Conservation (phyloP, 805 yeast genomes). For the Candida lessepsii region DNA sequence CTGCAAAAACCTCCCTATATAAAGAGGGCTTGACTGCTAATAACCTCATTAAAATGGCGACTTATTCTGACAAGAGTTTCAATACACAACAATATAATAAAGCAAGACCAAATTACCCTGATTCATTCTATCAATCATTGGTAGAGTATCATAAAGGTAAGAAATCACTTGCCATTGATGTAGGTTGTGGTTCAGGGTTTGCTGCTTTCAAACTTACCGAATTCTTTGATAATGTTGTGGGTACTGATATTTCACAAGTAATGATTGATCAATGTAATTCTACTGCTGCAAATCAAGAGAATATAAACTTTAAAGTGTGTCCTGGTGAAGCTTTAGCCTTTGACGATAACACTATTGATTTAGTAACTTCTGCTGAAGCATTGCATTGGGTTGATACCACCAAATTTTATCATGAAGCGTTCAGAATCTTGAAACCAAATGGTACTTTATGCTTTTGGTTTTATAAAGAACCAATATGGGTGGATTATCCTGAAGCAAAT, state of each 20-base stretch:
- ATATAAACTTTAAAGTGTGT: slow-evolving; percentile 30
- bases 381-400: slow-evolving; percentile 79
- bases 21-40: not conserved
- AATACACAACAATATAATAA: slow-evolving; percentile 32
- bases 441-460: slow-evolving; percentile 81
- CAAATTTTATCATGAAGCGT: slow-evolving; percentile 49
- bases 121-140: slow-evolving; percentile 32
- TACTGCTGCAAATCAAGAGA: slow-evolving; percentile 12
- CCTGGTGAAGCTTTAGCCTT: slow-evolving; percentile 29
- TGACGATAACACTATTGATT: slow-evolving; percentile 39
- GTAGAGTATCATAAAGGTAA: slow-evolving; percentile 11
- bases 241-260: slow-evolving; percentile 45
- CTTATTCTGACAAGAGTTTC: slow-evolving; percentile 32
- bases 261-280: slow-evolving; percentile 40
- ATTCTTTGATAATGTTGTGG: slow-evolving; percentile 32
- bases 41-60: slow-evolving; percentile 22
- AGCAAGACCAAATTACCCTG: slow-evolving; percentile 43
- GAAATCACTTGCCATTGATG: slow-evolving; percentile 29
- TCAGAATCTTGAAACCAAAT: slow-evolving; percentile 49
- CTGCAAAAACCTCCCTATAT: not conserved
- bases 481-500: slow-evolving; percentile 46
- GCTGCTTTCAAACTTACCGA: slow-evolving; percentile 37
- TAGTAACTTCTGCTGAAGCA: slow-evolving; percentile 79
- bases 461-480: slow-evolving; percentile 69
- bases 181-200: slow-evolving; percentile 58